Percentiles rank a stretch among this genome's conserved stretches.
These are phyloP conservation scores for Cordyceps javanica DNA, from an alignment of 2,329 filamentous ascomycete genomes.

Conservation along the genomic window DNA sequence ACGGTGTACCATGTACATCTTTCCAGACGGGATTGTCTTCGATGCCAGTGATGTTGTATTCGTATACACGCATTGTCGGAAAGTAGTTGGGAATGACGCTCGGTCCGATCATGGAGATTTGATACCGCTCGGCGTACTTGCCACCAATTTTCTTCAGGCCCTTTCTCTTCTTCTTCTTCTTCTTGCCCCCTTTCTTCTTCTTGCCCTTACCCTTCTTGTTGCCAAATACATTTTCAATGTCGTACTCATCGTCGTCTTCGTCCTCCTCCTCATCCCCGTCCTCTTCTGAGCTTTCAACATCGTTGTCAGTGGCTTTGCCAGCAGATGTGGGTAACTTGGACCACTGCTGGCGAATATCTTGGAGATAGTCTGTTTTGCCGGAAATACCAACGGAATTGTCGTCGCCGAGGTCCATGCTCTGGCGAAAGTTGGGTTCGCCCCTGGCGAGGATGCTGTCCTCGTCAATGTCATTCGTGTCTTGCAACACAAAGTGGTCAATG, in stretches of 20 bases:
- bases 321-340: constrained; percentile 59
- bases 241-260: constrained; percentile 19
- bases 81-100: constrained; percentile 93
- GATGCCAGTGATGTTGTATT: constrained; percentile 84
- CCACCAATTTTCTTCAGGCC: constrained; percentile 62
- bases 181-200: constrained; percentile 31
- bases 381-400: constrained; percentile 52
- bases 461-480: constrained; percentile 74
- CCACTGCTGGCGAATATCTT: constrained; percentile 74
- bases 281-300: constrained; percentile 17
- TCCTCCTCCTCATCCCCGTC: constrained; percentile 18
- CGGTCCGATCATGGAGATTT: constrained; percentile 71
- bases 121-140: constrained; percentile 77
- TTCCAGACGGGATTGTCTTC: constrained; percentile 48
- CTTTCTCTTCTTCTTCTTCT: constrained; percentile 48
- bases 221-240: constrained; percentile 12
- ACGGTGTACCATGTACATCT: constrained; percentile 22
- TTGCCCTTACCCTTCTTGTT: constrained; percentile 19
- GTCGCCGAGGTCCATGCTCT: constrained; percentile 18
- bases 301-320: not conserved
- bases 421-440: constrained; percentile 19
- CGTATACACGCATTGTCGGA: constrained; percentile 80
- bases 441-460: constrained; percentile 37
- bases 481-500: constrained; percentile 91
- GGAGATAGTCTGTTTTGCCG: constrained; percentile 66